Base-by-base conservation (phyloP, 306 rosid species). In the Morella rubra region DNA sequence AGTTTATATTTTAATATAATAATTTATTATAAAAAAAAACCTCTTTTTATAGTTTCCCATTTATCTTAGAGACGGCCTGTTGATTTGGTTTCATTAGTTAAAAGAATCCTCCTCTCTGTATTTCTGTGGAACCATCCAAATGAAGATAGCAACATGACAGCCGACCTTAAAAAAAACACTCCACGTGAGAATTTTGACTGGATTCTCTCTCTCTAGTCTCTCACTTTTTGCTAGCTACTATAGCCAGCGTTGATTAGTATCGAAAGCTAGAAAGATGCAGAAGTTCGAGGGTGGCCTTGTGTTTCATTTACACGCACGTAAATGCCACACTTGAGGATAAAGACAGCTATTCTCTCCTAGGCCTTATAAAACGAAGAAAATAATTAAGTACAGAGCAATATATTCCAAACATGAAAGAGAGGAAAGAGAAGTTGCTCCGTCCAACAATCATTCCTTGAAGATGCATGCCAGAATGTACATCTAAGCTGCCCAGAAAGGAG, bases 271-370 rank as follows among this genome's bases (percentile, higher is more conserved):
- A 79, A 69, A 73, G 41, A 19, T 4, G 58, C 77, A 42, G 74
- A 72, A 75, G 45, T 73, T 67, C 10, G 78, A 71, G 79, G 81
- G 74, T 47, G 79, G 77, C 71, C 75, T 54, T 49, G 84, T 77
- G 83, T 74, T 81, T 81, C 77, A 75, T 58, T 75, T n/a, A 76
- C 77, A 61, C 62, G 4, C 79, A 16, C 72, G 61, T 15, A 44
- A 71, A 46, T 64, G 44, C 67, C 18, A 10, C 49, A 41, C 24
- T 18, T 41, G 32, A n/a, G n/a, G 83, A 89, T 7, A 83, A 79
- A 46, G 84, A 85, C 86, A 81, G 77, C 87, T 74, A 55, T 62
- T 72, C 64, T 84, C 54, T 40, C 72, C 76, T 80, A 84, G 64
- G 70, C 85, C 89, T 80, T 76, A 69, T 16, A 32, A 75, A 75